Base-by-base conservation (phyloP, 1,284 basidiomycete species). In the Apiotrichum gamsii region DNA sequence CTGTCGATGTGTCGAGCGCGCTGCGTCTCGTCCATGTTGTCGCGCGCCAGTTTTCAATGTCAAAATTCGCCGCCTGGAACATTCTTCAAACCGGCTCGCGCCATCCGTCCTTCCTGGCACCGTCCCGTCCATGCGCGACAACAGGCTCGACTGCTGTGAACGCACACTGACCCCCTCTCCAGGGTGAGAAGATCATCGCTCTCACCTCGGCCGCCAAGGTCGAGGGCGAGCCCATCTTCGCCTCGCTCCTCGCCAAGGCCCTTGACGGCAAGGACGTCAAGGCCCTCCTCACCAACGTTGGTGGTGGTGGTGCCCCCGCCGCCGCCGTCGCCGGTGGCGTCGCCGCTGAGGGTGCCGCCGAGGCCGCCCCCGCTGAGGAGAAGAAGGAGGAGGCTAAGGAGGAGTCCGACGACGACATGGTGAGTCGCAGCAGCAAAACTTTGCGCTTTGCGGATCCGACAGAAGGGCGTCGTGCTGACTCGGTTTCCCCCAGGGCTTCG, bases 181-280 rank as follows among this genome's bases (percentile, higher is more conserved):
- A n/a, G n/a, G 75, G 89, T 57, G 93, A 96, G 72, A 96, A 95
- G 80, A 88, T 97, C 72, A 59, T 80, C 47, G 78, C 89, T 47
- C 75, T 97, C 68, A 89, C 87, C 64, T 73, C 72, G 49, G 91
- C 90, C 47, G 94, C 94, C 50, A 77, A 77, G 56, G 79, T 89
- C 54, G 90, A 96, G 43, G 72, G 96, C 55, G 95, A 98, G 78
- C 82, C 90, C 57, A 98, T 98, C 80, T 98, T 94, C 94, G 91
- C 93, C 54, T 77, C 84, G 39, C 85, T 98, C 64, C 85, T 98
- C 68, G 86, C 94, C 62, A 98, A 97, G 76, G 93, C 94, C 31
- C 84, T 98, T 46, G 93, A 95, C 77, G 93, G 93, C 66, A 96
- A 95, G 82, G 83, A 97, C 76, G 80, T 97, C 69, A 96, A 91